Percentiles rank a stretch among this genome's conserved stretches.
Conservation (phyloP, 148 eudicot species). For the Pharnaceum exiguum region DNA sequence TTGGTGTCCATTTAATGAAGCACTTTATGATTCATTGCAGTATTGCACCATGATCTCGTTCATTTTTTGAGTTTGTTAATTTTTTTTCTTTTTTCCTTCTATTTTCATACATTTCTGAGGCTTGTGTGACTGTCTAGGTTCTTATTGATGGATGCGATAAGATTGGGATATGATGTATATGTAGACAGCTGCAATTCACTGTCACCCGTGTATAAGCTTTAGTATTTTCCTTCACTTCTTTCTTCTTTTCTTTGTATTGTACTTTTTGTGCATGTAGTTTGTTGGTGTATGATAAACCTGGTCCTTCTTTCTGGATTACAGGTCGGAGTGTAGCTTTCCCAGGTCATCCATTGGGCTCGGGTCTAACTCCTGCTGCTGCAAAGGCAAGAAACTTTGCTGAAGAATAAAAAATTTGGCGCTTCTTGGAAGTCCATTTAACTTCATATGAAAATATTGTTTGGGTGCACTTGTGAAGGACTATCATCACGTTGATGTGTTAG, state of each 20-base stretch:
- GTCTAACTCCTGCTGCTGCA: slow-evolving; percentile 82
- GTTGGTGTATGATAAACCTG: slow-evolving; percentile 3
- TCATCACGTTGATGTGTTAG: neutral
- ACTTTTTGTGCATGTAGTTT: neutral
- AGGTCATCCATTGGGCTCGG: slow-evolving; percentile 96
- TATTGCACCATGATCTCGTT: too few relatives aligned
- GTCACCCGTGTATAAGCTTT: too few relatives aligned
- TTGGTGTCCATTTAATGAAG: too few relatives aligned
- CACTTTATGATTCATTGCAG: too few relatives aligned
- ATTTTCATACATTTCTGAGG: neutral
- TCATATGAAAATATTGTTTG: slow-evolving; percentile 11
- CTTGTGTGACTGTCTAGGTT: neutral
- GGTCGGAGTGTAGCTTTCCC: slow-evolving; percentile 99
- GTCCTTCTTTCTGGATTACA: slow-evolving; percentile 23
- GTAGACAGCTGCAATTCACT: neutral
- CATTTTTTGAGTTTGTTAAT: too few relatives aligned
- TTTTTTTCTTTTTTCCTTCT: too few relatives aligned
- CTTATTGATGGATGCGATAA: neutral
- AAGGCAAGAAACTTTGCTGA: slow-evolving; percentile 67
- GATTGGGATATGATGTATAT: neutral
- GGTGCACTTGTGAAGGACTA: slow-evolving; percentile 18
- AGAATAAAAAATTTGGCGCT: slow-evolving; percentile 30
- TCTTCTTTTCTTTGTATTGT: neutral
- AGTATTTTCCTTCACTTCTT: neutral
- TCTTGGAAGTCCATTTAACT: slow-evolving; percentile 26